phyloP scores from a whole-genome alignment of 2,329 filamentous ascomycete genomes.

The Epichloe sibirici region DNA sequence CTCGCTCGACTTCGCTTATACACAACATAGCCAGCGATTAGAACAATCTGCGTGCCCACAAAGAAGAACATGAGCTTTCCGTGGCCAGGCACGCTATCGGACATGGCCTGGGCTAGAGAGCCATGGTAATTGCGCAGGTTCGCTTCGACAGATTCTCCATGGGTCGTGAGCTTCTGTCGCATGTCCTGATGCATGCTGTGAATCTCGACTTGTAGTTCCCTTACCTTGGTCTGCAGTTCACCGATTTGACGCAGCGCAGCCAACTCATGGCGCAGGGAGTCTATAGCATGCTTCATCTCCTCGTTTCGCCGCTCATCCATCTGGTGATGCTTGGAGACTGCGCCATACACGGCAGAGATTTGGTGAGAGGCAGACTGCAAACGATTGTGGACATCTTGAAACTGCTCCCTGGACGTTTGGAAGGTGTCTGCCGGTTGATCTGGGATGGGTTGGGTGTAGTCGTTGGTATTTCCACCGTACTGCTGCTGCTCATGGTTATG shows the following conservation, averaged over 20 bases:
- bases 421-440: conserved; percentile 37
- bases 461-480: conserved; percentile 13
- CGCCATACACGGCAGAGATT: conserved; percentile 47
- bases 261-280: conserved; percentile 33
- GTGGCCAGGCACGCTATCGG: conserved; percentile 36
- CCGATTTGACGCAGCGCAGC: conserved; percentile 33
- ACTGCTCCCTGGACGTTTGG: conserved; percentile 48
- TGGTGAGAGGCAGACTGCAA: conserved; percentile 63
- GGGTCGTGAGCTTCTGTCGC: conserved; percentile 34
- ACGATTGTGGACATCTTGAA: conserved; percentile 74
- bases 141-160: conserved; percentile 40
- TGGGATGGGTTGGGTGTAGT: conserved; percentile 23
- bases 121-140: conserved; percentile 39
- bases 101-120: conserved; percentile 34
- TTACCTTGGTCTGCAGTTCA: conserved; percentile 31
- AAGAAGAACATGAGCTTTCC: conserved; percentile 53
- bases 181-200: conserved; percentile 44
- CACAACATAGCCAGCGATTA: conserved; percentile 55
- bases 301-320: conserved; percentile 44
- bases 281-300: conserved; percentile 37
- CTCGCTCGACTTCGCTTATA: conserved; percentile 70
- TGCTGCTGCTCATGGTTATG: conserved; percentile 22
- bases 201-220: conserved; percentile 46
- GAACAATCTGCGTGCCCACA: conserved; percentile 59
- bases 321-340: conserved; percentile 38